Conservation (phyloP, 75 land plant genomes). For the Gnetum montanum region DNA sequence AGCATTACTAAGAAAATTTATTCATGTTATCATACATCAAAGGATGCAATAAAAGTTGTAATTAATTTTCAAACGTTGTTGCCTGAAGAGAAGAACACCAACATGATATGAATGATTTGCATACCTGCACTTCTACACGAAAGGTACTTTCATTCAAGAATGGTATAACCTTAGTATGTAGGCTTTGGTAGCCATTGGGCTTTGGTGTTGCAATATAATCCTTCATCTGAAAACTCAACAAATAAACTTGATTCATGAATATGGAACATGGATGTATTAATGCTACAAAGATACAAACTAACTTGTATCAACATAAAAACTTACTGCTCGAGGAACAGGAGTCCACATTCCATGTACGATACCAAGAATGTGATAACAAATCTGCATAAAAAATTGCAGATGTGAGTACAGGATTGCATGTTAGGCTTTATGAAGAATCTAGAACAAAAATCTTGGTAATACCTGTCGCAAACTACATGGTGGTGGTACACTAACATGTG, state of each 20-base stretch:
- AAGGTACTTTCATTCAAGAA: slow-evolving; percentile 90
- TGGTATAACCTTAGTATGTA: slow-evolving; percentile 91
- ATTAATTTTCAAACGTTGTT: no score
- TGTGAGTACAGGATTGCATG: not conserved
- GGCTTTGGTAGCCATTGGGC: slow-evolving; percentile 97
- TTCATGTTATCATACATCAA: no score
- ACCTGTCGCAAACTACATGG: slow-evolving; percentile 80
- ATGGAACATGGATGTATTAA: no score
- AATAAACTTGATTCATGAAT: no score
- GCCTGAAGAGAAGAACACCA: no score
- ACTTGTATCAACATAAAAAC: no score
- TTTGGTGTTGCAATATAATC: slow-evolving; percentile 98
- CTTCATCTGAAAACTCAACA: slow-evolving; percentile 71
- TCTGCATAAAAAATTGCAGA: slow-evolving; percentile 30
- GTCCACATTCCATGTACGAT: slow-evolving; percentile 96
- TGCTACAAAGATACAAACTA: no score
- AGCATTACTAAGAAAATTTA: no score
- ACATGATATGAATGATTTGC: no score
- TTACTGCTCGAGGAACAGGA: slow-evolving; percentile 88
- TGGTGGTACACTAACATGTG: slow-evolving; percentile 53
- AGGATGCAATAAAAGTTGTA: no score
- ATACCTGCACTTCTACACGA: slow-evolving; percentile 93
- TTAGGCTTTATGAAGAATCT: no score
- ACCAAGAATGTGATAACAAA: slow-evolving; percentile 95
- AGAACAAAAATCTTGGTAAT: no score